Evolutionary conservation across 176 grass and related monocot species (phyloP), one percentile per base, ranked within the genome.

Genomic region (Tillandsia leiboldiana): DNA sequence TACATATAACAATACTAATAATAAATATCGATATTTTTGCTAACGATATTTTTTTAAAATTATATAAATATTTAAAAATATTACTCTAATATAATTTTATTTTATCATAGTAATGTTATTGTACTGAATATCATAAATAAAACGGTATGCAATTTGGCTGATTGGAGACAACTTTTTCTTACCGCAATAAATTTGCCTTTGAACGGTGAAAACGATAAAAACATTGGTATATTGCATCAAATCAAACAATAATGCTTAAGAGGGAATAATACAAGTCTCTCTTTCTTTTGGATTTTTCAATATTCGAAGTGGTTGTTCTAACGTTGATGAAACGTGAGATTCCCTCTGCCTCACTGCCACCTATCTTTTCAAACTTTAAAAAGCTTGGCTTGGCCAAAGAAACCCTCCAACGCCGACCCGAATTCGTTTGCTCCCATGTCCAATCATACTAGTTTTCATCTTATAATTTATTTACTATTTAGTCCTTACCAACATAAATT

Each of bases 341-440:
- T 61, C 56, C 56, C 56, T 23, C 56, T 61, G 56, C n/a, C 56
- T 61, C 56, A 23, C 56, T 61, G 56, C n/a, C 15, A 61, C 7
- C 56, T n/a, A 61, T 61, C 15, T 61, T 61, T 61, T 61, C 56
- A 23, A 61, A 61, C 56, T 7, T n/a, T 61, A 23, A 61, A 61
- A 61, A 20, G 10, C 29, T 33, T 33, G 3, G 56, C n/a, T n/a
- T 61, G 15, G 12, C 15, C 53, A 11, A n/a, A 53, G 11, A 12
- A 53, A 53, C 2, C 51, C 1, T 53, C 9, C 14, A 29, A 29
- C 3, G 3, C 4, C 33, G 6, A 6, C 33, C 33, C 33, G 7
- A 42, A 42, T 42, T 42, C 33, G 33, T 42, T 42, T 42, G 33
- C 33, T 42, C 33, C 33, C 33, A 42, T 42, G 33, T 42, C 33